phyloP scores from a whole-genome alignment of 2,329 filamentous ascomycete species.

The Botrytis fabae region DNA sequence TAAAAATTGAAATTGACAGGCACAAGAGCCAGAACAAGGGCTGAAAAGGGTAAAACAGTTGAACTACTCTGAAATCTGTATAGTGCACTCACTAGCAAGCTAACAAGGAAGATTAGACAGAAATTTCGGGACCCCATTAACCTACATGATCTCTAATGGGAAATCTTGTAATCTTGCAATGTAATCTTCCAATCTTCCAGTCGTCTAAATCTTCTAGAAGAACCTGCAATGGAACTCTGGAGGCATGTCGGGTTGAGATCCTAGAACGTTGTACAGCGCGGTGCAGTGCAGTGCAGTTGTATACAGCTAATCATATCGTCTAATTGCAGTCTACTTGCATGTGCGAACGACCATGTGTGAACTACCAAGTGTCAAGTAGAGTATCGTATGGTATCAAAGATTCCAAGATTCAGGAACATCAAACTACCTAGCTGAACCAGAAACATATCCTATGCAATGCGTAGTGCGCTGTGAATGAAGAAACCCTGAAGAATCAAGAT shows the following conservation, averaged over 20 bases:
- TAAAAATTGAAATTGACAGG: slow-evolving; percentile 21
- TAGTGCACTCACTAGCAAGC: not conserved
- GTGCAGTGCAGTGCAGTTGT: not conserved
- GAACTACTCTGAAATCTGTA: not conserved
- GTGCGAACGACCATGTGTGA: not conserved
- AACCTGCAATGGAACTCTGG: not conserved
- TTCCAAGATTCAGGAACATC: not conserved
- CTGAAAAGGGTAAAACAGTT: not conserved
- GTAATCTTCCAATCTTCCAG: not conserved
- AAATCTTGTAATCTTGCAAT: not conserved
- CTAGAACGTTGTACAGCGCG: not conserved
- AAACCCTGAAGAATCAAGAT: slow-evolving; percentile 6
- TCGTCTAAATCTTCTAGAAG: slow-evolving; percentile 21
- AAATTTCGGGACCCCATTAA: slow-evolving; percentile 1
- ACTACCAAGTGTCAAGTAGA: not conserved
- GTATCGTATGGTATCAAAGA: not conserved
- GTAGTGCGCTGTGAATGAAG: not conserved
- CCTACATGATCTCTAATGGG: not conserved
- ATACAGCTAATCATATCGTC: not conserved
- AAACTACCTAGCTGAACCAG: not conserved
- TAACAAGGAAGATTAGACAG: not conserved
- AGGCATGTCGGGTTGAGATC: not conserved
- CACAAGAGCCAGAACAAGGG: not conserved
- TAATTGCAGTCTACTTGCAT: not conserved
- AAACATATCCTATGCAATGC: not conserved